These are phyloP conservation scores for Achaetomium macrosporum DNA, from an alignment of 2,329 filamentous ascomycete genomes.

Conservation along the genomic window DNA sequence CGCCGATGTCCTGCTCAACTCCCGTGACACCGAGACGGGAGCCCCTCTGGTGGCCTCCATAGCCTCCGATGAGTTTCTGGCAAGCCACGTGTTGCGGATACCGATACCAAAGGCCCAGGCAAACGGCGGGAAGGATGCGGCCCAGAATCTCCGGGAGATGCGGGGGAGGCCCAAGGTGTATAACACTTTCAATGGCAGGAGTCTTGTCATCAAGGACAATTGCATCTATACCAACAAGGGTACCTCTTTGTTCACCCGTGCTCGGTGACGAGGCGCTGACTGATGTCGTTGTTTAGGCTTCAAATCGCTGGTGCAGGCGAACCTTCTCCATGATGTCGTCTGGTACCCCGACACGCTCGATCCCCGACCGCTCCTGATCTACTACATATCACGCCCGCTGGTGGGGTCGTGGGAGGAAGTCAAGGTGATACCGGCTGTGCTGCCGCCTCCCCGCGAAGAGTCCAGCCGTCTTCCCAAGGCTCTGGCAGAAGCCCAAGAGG, in stretches of 20 bases:
- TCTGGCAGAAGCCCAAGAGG: slow-evolving; percentile 35
- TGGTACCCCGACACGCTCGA: slow-evolving; percentile 90
- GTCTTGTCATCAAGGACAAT: slow-evolving; percentile 88
- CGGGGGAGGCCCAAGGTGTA: slow-evolving; percentile 93
- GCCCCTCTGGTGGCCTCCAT: slow-evolving; percentile 72
- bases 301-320: slow-evolving; percentile 83
- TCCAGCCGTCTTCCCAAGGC: slow-evolving; percentile 17
- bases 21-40: slow-evolving; percentile 81
- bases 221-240: slow-evolving; percentile 96
- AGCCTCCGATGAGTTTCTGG: slow-evolving; percentile 87
- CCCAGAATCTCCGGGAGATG: slow-evolving; percentile 70
- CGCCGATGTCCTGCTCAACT: slow-evolving; percentile 84
- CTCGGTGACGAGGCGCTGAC: neutral
- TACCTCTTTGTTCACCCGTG: slow-evolving; percentile 28
- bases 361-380: slow-evolving; percentile 88
- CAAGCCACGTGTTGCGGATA: slow-evolving; percentile 91
- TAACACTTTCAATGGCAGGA: slow-evolving; percentile 85
- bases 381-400: slow-evolving; percentile 88
- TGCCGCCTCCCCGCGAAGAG: slow-evolving; percentile 38
- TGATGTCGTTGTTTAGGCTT: slow-evolving; percentile 57
- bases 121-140: slow-evolving; percentile 50
- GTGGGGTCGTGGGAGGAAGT: slow-evolving; percentile 76
- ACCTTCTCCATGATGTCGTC: slow-evolving; percentile 73
- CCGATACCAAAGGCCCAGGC: slow-evolving; percentile 47
- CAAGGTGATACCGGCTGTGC: slow-evolving; percentile 61